These are phyloP conservation scores for Ceratobasidium sp. DNA, from an alignment of 1,284 basidiomycete genomes.

Conservation along the genomic window DNA sequence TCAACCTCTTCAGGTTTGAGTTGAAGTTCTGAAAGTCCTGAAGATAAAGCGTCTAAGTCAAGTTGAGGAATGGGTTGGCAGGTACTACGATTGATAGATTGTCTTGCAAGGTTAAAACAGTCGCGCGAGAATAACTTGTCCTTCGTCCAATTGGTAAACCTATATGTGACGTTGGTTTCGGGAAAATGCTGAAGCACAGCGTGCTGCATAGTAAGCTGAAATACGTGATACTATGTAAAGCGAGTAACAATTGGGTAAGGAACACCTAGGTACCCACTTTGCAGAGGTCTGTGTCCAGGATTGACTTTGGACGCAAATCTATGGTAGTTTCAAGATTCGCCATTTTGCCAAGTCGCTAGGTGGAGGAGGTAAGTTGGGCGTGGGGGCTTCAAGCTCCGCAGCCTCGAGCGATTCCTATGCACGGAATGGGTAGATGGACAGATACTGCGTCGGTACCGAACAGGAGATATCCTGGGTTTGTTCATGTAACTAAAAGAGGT, in stretches of 20 bases:
- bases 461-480: too few species aligned
- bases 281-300: constrained; percentile 96
- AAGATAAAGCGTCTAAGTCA: constrained; percentile 31
- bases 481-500: too few species aligned
- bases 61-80: background rate
- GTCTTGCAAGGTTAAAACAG: constrained; percentile 71
- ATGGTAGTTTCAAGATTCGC: constrained; percentile 3
- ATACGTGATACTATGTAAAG: constrained; percentile 17
- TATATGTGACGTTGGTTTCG: constrained; percentile 69
- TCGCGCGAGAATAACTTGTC: constrained; percentile 73
- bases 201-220: constrained; percentile 95
- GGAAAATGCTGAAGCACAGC: constrained; percentile 86
- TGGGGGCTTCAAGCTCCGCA: too few species aligned
- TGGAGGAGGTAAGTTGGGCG: too few species aligned
- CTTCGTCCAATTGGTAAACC: constrained; percentile 85
- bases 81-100: constrained; percentile 69
- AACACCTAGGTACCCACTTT: constrained; percentile 62
- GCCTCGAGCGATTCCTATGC: too few species aligned
- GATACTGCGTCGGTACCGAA: too few species aligned
- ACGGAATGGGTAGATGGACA: too few species aligned
- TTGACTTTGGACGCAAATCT: constrained; percentile 53
- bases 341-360: too few species aligned
- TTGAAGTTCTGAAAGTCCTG: constrained; percentile 71
- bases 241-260: too few species aligned
- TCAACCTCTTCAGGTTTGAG: constrained; percentile 68